Evolutionary conservation across 805 yeast species (phyloP).

Genomic region (Blastobotrys terrestris): DNA sequence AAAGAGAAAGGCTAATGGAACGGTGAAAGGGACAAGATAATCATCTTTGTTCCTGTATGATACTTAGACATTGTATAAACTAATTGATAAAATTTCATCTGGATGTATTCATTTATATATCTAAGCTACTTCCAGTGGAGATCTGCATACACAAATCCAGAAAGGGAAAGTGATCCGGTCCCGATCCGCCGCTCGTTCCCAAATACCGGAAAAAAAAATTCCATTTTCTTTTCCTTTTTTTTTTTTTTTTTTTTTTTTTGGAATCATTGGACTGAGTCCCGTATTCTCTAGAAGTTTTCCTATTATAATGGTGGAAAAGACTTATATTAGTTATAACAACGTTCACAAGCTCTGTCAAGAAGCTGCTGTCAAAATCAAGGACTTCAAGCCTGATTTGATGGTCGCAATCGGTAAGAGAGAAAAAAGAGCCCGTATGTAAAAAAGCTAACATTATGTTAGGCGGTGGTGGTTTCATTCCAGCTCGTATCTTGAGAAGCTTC

Average conservation of each 20-base stretch:
- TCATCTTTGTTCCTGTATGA: background rate
- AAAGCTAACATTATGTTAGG: slow-evolving; percentile 18
- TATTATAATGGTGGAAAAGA: slow-evolving; percentile 28
- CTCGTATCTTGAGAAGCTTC: slow-evolving; percentile 90
- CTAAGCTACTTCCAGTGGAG: too few species aligned
- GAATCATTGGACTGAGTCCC: background rate
- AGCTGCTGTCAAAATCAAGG: slow-evolving; percentile 48
- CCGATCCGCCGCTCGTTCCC: background rate
- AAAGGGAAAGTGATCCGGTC: background rate
- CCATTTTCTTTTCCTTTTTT: background rate
- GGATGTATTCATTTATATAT: too few species aligned
- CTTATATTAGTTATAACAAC: slow-evolving; percentile 68
- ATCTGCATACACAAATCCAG: too few species aligned
- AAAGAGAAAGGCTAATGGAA: background rate
- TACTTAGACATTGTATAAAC: background rate
- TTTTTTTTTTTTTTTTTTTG: slow-evolving; percentile 4
- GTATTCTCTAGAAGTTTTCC: background rate
- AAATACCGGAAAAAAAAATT: background rate
- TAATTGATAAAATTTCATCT: background rate
- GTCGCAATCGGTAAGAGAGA: slow-evolving; percentile 69
- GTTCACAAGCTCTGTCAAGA: slow-evolving; percentile 79
- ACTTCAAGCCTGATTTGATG: slow-evolving; percentile 79
- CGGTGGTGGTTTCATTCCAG: slow-evolving; percentile 97
- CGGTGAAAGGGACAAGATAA: background rate
- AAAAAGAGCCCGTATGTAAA: background rate